Evolutionary conservation across 2,329 filamentous ascomycete species (phyloP), one percentile per base, ranked within the genome.

Genomic region (Volutella citrinella): DNA sequence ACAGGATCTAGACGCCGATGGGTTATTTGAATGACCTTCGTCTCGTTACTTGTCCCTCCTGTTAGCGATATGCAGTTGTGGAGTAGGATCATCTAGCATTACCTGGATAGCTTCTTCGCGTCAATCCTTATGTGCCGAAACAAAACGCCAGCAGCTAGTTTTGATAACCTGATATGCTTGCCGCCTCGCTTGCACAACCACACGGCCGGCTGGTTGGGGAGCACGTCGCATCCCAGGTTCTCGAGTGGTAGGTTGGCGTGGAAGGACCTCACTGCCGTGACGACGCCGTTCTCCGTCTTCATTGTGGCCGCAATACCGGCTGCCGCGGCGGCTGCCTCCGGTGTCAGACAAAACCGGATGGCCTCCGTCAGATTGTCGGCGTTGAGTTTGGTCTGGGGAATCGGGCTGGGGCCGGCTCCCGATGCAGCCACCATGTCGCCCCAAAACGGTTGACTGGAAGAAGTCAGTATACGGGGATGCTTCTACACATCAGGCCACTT

Each of bases 201-300:
- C 3, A 27, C 36, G 5, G 49, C 46, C 0, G 30, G 19, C 2
- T 20, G 21, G 4, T 46, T 34, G 0, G 24, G 19, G 5, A 52
- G 3, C 0, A 49, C 10, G 7, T 51, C 45, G 10, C 49, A 51
- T 12, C 29, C 36, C 22, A 52, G 41, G 0, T 34, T 27, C 15
- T 39, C 44, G 2, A 52, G 18, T n/a, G 49, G 48, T 3, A 48
- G 10, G 34, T 48, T 45, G 1, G 40, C 40, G 23, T 54, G 48
- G 19, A 52, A 52, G 5, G 41, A 52, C 3, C 37, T 36, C 10
- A 47, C 47, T 2, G 47, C 49, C 3, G 43, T 36, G 4, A 37
- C 15, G 2, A 52, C 46, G 1, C 46, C 49, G 0, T 34, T 40
- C 12, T 52, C 48, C 1, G 10, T 7, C 3, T 35, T 44, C 48